Evolutionary conservation across 495 filamentous ascomycete species (phyloP), one percentile per base, ranked within the genome.

Genomic region (Penicillium longicatenatum): DNA sequence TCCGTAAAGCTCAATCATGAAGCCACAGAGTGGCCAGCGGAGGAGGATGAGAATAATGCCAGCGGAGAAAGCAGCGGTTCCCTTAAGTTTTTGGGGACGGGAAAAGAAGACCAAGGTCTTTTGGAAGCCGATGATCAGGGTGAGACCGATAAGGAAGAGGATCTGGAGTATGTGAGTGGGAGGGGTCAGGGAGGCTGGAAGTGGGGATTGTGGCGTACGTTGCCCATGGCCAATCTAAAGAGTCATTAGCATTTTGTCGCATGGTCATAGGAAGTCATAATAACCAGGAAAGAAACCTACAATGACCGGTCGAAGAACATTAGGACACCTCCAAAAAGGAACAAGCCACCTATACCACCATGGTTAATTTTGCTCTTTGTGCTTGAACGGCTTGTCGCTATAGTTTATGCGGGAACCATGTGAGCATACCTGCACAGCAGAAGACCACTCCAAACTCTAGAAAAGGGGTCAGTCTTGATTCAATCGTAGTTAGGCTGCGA

Each of bases 281-380:
- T 37, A 24, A 2, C 6, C 17, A 37, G 48, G 33, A 39, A 3
- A 19, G 42, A 46, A 12, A 70, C 82, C 39, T 81, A 89, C 92
- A 98, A 89, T 62, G 94, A 91, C 56, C 95, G 86, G 75, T 98
- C 94, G 72, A 98, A 98, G 79, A 98, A 97, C 77, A 98, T 85
- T 60, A 98, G 73, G 5, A 98, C 89, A 50, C 94, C 94, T 57
- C 91, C 90, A 68, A 96, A 79, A 46, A 98, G 83, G 82, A 98
- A 98, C 78, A 97, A 85, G 52, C 87, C 90, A 62, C 93, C 93
- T 93, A 65, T 45, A 42, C 43, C 29, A 0, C 39, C 41, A 48
- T 12, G 39, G 41, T 64, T n/a, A 57, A 39, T 35, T 33, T 31
- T 39, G 21, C 14, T n/a, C 14, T 39, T 39, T 39, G 37, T n/a